These are phyloP conservation scores for Penicillium paneum DNA, from an alignment of 2,329 filamentous ascomycete species.

Conservation along the genomic window DNA sequence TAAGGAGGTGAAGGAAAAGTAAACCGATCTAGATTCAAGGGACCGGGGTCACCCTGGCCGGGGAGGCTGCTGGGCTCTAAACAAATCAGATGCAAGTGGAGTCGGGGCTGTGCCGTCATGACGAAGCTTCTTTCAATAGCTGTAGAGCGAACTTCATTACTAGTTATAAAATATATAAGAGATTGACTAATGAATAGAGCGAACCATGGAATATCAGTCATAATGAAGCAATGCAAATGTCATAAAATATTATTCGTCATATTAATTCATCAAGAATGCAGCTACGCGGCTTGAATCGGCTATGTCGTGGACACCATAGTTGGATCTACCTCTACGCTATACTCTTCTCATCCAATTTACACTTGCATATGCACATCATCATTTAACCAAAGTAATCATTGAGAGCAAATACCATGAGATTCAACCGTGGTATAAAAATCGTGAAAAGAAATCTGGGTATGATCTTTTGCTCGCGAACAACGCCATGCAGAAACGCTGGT, in stretches of 20 bases:
- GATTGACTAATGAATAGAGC: neutral
- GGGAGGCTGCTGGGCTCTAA: neutral
- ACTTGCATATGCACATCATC: slow-evolving; percentile 2
- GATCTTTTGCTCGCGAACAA: slow-evolving; percentile 25
- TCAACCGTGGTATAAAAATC: slow-evolving; percentile 9
- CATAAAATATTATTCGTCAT: neutral
- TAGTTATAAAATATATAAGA: no score
- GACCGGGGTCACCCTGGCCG: neutral
- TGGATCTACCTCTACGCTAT: neutral
- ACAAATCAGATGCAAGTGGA: slow-evolving; percentile 3
- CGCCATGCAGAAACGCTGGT: slow-evolving; percentile 27
- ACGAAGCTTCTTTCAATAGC: slow-evolving; percentile 1
- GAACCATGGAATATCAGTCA: no score
- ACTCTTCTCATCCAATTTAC: neutral
- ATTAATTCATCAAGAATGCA: neutral
- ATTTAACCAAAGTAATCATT: neutral
- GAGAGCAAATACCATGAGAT: slow-evolving; percentile 3
- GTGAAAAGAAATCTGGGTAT: slow-evolving; percentile 23
- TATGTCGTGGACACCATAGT: neutral
- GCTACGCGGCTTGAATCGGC: neutral
- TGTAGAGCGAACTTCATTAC: neutral
- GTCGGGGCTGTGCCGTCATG: neutral
- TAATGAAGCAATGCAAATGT: neutral
- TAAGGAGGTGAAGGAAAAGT: neutral
- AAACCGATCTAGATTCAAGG: slow-evolving; percentile 1